Percentiles rank a stretch among this genome's conserved stretches.
Evolutionary conservation across 1,284 basidiomycete species (phyloP).

Genomic region (Austroboletus novae-zelandiae): DNA sequence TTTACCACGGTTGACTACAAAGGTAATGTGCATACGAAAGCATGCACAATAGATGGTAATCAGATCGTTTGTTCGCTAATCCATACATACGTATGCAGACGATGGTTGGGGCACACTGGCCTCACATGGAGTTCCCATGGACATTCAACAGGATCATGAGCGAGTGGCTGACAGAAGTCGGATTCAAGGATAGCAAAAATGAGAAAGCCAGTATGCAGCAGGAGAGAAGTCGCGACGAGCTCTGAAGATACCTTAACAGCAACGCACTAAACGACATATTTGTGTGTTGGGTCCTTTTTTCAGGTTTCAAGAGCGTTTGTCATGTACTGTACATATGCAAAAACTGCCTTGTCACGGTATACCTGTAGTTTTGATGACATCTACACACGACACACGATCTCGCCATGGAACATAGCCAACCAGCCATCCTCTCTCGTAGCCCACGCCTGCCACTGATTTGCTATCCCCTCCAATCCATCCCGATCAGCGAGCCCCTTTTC

Average conservation of each 20-base stretch:
- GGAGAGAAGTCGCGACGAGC: slow-evolving; percentile 9
- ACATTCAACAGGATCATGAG: slow-evolving; percentile 46
- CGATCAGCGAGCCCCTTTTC: slow-evolving; percentile 26
- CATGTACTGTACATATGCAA: no score
- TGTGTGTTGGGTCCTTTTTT: no score
- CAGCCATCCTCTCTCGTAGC: slow-evolving; percentile 34
- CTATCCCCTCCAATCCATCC: slow-evolving; percentile 26
- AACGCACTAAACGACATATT: no score
- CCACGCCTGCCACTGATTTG: slow-evolving; percentile 33
- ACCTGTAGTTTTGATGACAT: no score
- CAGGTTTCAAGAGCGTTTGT: no score
- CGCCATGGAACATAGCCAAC: slow-evolving; percentile 35
- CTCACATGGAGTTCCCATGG: slow-evolving; percentile 54
- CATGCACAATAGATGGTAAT: no score
- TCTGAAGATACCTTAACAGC: slow-evolving; percentile 3
- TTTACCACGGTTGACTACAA: slow-evolving; percentile 49
- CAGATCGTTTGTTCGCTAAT: background rate
- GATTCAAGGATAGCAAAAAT: background rate
- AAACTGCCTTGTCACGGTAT: no score
- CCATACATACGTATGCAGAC: slow-evolving; percentile 31
- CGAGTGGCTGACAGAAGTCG: slow-evolving; percentile 36
- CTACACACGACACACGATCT: slow-evolving; percentile 29
- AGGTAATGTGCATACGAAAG: slow-evolving; percentile 43
- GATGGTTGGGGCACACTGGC: slow-evolving; percentile 56
- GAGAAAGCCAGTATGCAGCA: background rate